These are phyloP conservation scores for Acmispon strigosus DNA, from an alignment of 306 rosid species.

Conservation along the genomic window DNA sequence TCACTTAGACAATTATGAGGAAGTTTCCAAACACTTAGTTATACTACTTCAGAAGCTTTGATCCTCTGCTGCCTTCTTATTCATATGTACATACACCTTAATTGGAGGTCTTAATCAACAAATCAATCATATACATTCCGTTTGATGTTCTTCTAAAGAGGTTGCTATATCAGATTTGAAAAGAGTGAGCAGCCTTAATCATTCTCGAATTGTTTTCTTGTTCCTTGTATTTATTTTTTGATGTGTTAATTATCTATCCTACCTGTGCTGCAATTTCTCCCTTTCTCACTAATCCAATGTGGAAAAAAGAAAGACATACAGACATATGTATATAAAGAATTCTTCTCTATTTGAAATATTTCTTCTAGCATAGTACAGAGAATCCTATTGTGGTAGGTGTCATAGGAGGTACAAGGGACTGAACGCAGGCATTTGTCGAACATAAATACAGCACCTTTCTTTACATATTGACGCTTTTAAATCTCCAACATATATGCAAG, in stretches of 20 bases:
- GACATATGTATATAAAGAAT: background rate
- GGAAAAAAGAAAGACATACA: background rate
- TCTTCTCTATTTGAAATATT: background rate
- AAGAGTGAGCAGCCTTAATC: background rate
- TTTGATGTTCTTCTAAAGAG: background rate
- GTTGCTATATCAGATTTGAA: background rate
- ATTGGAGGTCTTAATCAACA: too few species aligned
- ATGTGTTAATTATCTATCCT: background rate
- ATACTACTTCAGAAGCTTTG: too few species aligned
- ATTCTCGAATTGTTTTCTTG: background rate
- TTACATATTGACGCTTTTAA: background rate
- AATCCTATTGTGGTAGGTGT: conserved; percentile 5
- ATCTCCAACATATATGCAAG: background rate
- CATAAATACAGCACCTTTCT: background rate
- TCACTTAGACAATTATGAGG: too few species aligned
- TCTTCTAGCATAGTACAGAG: background rate
- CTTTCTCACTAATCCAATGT: background rate
- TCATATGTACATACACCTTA: too few species aligned
- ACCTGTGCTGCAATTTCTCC: background rate
- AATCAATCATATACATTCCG: background rate
- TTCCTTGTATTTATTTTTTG: background rate
- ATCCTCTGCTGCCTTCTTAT: too few species aligned
- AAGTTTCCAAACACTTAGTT: too few species aligned
- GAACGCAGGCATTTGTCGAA: background rate
- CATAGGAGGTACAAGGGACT: background rate